These are phyloP conservation scores for Chlorella sp. DNA, from an alignment of 139 green algal genomes.

Conservation along the genomic window DNA sequence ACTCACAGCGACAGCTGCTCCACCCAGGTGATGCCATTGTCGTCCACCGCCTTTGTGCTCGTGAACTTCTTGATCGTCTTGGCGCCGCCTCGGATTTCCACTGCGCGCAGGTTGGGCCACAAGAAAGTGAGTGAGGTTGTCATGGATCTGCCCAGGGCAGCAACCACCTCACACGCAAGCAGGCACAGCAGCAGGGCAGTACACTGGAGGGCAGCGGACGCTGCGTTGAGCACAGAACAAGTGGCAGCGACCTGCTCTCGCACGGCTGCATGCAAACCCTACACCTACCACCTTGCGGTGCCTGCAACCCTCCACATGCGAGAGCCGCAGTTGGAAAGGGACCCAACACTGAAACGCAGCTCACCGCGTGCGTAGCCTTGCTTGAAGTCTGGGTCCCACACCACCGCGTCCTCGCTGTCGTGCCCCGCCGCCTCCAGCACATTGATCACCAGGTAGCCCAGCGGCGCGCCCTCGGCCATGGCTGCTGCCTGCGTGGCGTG, in stretches of 20 bases:
- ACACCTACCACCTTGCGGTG: not conserved
- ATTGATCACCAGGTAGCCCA: constrained; percentile 65
- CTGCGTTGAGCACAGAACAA: not conserved
- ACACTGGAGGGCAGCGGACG: not conserved
- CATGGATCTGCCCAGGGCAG: not conserved
- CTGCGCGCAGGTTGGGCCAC: constrained; percentile 47
- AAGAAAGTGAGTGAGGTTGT: not conserved
- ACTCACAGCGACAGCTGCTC: constrained; percentile 73
- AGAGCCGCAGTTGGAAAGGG: not conserved
- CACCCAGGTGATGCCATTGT: constrained; percentile 64
- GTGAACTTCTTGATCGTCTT: constrained; percentile 77
- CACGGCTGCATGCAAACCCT: not conserved
- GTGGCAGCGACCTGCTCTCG: not conserved
- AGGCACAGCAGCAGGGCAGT: too few relatives aligned
- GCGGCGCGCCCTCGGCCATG: not conserved
- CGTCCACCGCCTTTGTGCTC: constrained; percentile 41
- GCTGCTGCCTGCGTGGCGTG: not conserved
- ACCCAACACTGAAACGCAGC: constrained; percentile 40
- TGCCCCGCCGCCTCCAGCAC: constrained; percentile 71
- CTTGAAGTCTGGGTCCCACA: constrained; percentile 73
- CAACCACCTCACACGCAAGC: too few relatives aligned
- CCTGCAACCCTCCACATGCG: too few relatives aligned
- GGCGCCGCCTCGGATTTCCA: constrained; percentile 76
- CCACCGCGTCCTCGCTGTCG: constrained; percentile 66
- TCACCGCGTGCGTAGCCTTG: constrained; percentile 78